Evolutionary conservation across 495 filamentous ascomycete genomes (phyloP).

Genomic region (Articulospora tetracladia): DNA sequence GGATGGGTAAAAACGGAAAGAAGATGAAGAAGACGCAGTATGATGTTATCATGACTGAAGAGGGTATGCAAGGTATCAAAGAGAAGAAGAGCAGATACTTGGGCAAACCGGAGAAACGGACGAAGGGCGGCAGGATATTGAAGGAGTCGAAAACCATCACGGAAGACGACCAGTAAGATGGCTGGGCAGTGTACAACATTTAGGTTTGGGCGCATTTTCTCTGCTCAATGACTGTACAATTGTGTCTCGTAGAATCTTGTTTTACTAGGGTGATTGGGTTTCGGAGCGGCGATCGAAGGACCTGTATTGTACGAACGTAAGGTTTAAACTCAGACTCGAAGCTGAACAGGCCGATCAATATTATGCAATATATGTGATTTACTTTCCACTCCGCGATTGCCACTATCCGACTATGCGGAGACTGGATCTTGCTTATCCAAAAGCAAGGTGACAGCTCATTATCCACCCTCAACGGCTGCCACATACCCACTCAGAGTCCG

Average conservation of each 20-base stretch:
- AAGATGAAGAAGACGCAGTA: slow-evolving; percentile 26
- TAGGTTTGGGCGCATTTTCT: background rate
- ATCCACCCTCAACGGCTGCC: background rate
- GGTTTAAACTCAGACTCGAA: background rate
- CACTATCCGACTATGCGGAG: too few relatives aligned
- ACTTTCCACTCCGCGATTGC: too few relatives aligned
- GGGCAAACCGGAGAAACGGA: slow-evolving; percentile 38
- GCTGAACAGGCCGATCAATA: background rate
- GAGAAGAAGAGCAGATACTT: slow-evolving; percentile 24
- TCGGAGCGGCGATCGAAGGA: too few relatives aligned
- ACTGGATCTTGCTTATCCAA: background rate
- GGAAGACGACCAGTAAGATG: slow-evolving; percentile 31
- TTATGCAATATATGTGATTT: too few relatives aligned
- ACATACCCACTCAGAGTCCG: background rate
- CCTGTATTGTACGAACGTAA: too few relatives aligned
- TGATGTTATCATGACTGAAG: slow-evolving; percentile 37
- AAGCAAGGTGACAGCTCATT: background rate
- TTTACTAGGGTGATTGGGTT: background rate
- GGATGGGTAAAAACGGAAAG: slow-evolving; percentile 33
- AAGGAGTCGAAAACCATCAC: slow-evolving; percentile 40
- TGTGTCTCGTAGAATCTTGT: background rate
- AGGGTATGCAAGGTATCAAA: slow-evolving; percentile 23
- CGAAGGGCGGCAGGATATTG: slow-evolving; percentile 45
- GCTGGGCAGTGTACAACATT: background rate
- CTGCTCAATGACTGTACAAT: background rate